Evolutionary conservation across 345 rosid genomes (phyloP).

Genomic region (Chamaenerion angustifolium): DNA sequence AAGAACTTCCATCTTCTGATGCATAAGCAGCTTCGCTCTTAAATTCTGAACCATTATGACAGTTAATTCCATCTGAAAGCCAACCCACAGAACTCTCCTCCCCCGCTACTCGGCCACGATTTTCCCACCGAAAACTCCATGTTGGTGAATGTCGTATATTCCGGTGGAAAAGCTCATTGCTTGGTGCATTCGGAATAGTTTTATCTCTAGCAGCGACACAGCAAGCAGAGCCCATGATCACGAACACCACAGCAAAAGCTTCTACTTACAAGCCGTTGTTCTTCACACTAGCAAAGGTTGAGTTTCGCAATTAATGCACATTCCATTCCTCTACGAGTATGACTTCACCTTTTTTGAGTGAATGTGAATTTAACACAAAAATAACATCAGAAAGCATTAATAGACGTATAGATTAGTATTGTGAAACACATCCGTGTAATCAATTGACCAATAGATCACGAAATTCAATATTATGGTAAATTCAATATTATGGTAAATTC

Average conservation of each 20-base stretch:
- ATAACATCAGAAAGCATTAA: no score
- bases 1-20: constrained; percentile 60
- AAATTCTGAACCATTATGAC: constrained; percentile 36
- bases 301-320: constrained; percentile 5
- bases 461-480: no score
- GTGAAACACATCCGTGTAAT: no score
- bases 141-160: constrained; percentile 69
- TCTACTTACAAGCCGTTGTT: constrained; percentile 10
- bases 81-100: constrained; percentile 69
- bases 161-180: constrained; percentile 46
- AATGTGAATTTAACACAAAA: no score
- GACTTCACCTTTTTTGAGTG: background rate
- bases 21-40: constrained; percentile 48
- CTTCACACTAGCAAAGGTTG: constrained; percentile 14
- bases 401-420: no score
- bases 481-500: no score
- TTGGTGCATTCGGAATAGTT: constrained; percentile 46
- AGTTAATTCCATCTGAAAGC: constrained; percentile 49
- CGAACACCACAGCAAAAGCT: constrained; percentile 12
- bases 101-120: constrained; percentile 90
- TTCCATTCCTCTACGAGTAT: background rate
- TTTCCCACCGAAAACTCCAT: constrained; percentile 96
- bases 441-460: no score
- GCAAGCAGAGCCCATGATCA: constrained; percentile 82
- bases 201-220: constrained; percentile 95